These are phyloP conservation scores for Mortierella claussenii DNA, from an alignment of 192 early-diverging fungal genomes.

Conservation along the genomic window DNA sequence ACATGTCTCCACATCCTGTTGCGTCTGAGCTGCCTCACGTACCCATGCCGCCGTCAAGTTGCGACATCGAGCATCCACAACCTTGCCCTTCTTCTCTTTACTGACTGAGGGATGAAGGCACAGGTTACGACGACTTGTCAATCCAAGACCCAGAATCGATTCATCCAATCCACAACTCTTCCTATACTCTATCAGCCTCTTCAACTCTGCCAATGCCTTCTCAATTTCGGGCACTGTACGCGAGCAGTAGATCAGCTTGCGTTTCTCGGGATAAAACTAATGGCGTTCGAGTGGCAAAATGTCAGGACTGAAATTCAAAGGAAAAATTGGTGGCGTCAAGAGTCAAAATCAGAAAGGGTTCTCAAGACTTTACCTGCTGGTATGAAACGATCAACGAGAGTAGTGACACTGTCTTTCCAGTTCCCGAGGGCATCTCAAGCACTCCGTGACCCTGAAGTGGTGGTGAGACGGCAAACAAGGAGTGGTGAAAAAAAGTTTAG, in stretches of 20 bases:
- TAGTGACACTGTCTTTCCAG: constrained; percentile 97
- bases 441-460: constrained; percentile 93
- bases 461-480: too few species aligned
- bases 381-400: constrained; percentile 96
- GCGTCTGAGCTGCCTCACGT: constrained; percentile 70
- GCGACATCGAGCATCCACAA: constrained; percentile 91
- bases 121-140: constrained; percentile 93
- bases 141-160: constrained; percentile 89
- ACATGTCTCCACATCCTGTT: constrained; percentile 46
- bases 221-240: constrained; percentile 99
- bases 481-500: too few species aligned
- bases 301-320: too few species aligned
- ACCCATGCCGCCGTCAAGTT: constrained; percentile 96
- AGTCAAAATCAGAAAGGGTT: too few species aligned
- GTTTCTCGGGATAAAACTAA: constrained; percentile 85
- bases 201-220: constrained; percentile 96
- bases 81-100: constrained; percentile 86
- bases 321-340: constrained; percentile 40
- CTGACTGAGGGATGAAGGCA: constrained; percentile 92
- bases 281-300: neutral
- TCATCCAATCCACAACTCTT: constrained; percentile 74
- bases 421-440: constrained; percentile 99
- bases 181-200: constrained; percentile 90
- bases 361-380: constrained; percentile 74
- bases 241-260: constrained; percentile 99